A percentile compares a stretch with the other conserved stretches of the same genome.
Evolutionary conservation across 202 grass and related monocot genomes (phyloP).

Genomic region (Carex sylvatica): DNA sequence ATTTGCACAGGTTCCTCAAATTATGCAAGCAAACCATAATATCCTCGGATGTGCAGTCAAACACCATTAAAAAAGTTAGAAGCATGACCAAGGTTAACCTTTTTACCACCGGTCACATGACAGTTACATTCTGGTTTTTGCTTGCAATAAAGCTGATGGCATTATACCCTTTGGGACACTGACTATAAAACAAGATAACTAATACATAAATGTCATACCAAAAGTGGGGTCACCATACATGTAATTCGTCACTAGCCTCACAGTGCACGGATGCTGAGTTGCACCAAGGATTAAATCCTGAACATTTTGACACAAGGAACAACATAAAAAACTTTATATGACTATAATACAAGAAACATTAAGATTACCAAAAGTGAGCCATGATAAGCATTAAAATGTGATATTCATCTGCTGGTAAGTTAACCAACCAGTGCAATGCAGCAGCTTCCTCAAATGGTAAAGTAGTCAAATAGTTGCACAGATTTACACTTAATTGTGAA

Average conservation of each 20-base stretch:
- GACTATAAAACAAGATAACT: neutral
- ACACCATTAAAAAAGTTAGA: neutral
- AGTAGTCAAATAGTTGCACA: neutral
- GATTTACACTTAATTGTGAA: neutral
- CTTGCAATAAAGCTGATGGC: neutral
- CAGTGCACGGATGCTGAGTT: constrained; percentile 24
- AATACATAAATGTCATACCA: constrained; percentile 30
- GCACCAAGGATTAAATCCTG: constrained; percentile 36
- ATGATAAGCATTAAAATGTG: neutral
- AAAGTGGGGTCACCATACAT: constrained; percentile 38
- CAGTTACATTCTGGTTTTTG: neutral
- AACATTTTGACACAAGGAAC: constrained; percentile 8
- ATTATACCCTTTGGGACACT: neutral
- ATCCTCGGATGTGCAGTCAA: neutral
- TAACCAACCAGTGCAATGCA: neutral
- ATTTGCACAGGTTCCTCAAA: neutral
- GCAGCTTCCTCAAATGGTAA: neutral
- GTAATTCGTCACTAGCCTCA: constrained; percentile 31
- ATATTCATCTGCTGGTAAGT: neutral
- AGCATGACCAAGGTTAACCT: neutral
- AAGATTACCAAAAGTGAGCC: neutral
- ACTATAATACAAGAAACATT: neutral
- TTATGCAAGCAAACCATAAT: neutral
- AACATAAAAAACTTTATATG: neutral
- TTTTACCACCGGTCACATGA: neutral